Conservation (phyloP, 75 land plant genomes). For the Pinus albicaulis region DNA sequence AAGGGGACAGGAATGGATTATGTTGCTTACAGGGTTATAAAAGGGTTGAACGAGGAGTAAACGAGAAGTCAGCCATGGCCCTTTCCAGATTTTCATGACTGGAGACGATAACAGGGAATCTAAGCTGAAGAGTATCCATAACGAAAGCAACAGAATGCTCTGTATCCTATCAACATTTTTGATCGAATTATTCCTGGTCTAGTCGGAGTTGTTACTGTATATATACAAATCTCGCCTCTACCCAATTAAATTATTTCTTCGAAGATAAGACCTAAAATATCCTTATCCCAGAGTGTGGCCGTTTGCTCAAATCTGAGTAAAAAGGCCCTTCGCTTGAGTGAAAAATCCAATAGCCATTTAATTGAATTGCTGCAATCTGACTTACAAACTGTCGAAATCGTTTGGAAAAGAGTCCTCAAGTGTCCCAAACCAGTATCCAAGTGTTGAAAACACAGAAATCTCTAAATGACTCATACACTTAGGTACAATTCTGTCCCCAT, state of each 20-base stretch:
- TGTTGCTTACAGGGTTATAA: too few relatives aligned
- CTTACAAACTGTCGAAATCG: not conserved
- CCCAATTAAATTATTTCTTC: not conserved
- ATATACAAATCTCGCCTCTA: not conserved
- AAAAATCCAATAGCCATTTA: not conserved
- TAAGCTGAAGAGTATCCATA: too few relatives aligned
- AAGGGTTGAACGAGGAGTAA: too few relatives aligned
- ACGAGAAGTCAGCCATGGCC: too few relatives aligned
- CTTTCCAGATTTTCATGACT: too few relatives aligned
- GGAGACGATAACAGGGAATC: too few relatives aligned
- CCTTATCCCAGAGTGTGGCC: not conserved
- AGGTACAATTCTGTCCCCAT: not conserved
- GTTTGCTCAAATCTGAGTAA: not conserved
- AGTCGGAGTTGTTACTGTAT: too few relatives aligned
- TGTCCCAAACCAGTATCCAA: not conserved
- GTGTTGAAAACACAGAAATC: not conserved
- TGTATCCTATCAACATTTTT: too few relatives aligned
- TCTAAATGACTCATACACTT: constrained; percentile 5
- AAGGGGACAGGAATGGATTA: too few relatives aligned
- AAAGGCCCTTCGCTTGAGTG: not conserved
- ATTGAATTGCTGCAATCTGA: not conserved
- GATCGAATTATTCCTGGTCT: too few relatives aligned
- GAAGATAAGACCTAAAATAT: not conserved
- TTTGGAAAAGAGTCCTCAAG: not conserved
- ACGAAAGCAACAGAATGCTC: too few relatives aligned